A percentile compares a stretch with the other conserved stretches of the same genome.
Evolutionary conservation across 352 stramenopile genomes (phyloP).

Genomic region (Detonula confervacea): DNA sequence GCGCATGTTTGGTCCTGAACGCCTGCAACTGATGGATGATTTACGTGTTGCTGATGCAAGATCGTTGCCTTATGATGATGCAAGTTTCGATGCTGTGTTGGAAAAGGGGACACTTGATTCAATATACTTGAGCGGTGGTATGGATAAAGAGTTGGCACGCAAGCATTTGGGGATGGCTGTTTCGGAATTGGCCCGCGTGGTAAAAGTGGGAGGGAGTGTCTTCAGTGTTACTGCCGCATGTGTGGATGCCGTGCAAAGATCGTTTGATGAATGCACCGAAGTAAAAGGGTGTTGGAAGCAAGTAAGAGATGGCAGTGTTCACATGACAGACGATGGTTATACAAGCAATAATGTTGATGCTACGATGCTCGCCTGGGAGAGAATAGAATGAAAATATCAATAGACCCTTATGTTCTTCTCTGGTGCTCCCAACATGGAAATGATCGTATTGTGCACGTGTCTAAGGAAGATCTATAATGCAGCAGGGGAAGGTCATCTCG

Average conservation of each 20-base stretch:
- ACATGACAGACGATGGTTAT: conserved; percentile 71
- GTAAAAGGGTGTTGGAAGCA: conserved; percentile 23
- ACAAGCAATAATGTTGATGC: conserved; percentile 76
- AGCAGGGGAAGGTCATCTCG: no score
- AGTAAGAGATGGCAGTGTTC: conserved; percentile 51
- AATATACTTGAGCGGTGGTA: conserved; percentile 64
- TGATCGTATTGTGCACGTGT: no score
- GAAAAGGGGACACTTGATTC: conserved; percentile 78
- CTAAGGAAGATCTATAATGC: no score
- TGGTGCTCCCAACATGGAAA: no score
- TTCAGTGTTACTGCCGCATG: conserved; percentile 67
- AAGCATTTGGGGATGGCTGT: conserved; percentile 62
- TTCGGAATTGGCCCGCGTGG: conserved; percentile 54
- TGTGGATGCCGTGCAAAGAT: conserved; percentile 45
- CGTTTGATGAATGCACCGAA: conserved; percentile 51
- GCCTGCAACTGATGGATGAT: conserved; percentile 39
- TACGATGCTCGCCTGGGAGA: conserved; percentile 59
- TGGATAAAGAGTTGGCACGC: conserved; percentile 51
- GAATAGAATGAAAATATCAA: conserved; percentile 11
- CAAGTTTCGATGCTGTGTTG: conserved; percentile 64
- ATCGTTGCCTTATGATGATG: conserved; percentile 58
- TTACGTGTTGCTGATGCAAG: conserved; percentile 63
- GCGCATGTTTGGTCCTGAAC: conserved; percentile 48
- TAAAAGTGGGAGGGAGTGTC: conserved; percentile 62
- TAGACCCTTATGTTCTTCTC: no score